These are phyloP conservation scores for Geotrichum candidum DNA, from an alignment of 1,139 yeast genomes.

Conservation along the genomic window DNA sequence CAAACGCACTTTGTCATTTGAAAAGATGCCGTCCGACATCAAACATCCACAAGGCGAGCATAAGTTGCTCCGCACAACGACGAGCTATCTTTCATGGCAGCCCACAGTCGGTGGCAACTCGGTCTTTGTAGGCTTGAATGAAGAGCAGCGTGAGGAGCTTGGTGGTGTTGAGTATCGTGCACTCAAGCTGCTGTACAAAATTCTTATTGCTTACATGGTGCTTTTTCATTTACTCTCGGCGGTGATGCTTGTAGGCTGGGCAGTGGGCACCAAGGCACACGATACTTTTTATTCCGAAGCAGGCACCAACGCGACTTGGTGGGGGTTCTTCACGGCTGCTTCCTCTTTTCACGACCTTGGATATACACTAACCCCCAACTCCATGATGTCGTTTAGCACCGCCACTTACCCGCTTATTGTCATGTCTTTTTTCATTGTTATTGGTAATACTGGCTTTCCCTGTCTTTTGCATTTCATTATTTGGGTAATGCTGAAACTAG, in stretches of 20 bases:
- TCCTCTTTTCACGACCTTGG: constrained; percentile 84
- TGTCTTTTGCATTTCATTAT: constrained; percentile 68
- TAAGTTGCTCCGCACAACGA: background rate
- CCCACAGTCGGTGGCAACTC: constrained; percentile 94
- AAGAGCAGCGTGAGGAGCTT: constrained; percentile 80
- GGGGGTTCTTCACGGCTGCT: constrained; percentile 80
- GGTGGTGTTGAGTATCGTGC: constrained; percentile 98
- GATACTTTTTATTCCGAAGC: constrained; percentile 38
- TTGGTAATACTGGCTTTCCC: constrained; percentile 94
- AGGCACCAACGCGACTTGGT: constrained; percentile 68
- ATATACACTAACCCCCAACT: constrained; percentile 67
- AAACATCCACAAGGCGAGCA: constrained; percentile 3
- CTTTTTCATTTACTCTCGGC: constrained; percentile 66
- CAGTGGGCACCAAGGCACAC: constrained; percentile 42
- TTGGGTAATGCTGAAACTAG: constrained; percentile 65
- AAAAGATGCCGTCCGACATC: constrained; percentile 72
- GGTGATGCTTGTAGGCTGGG: constrained; percentile 61
- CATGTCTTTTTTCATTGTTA: constrained; percentile 62
- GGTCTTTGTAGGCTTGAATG: constrained; percentile 73
- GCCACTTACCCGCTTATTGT: constrained; percentile 61
- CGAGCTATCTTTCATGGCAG: constrained; percentile 70
- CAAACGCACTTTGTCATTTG: constrained; percentile 72
- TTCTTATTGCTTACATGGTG: constrained; percentile 59
- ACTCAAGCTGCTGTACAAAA: constrained; percentile 62
- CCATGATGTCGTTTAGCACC: constrained; percentile 59